Conservation (phyloP, 225 moss, liverwort and hornwort genomes). For the Marchantia polymorpha region DNA sequence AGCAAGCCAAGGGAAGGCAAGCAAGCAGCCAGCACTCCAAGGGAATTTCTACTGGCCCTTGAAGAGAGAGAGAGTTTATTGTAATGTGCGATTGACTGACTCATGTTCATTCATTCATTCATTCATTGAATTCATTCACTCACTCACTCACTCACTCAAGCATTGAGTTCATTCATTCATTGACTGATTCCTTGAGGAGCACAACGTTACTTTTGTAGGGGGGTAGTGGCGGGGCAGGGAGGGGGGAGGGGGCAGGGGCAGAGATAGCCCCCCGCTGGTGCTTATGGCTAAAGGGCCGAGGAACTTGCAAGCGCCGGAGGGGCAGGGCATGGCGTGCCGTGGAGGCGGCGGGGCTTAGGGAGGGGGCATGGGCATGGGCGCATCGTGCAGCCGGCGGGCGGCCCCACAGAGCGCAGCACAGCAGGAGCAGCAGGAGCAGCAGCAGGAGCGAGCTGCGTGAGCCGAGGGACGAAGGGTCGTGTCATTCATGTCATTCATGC, state of each 20-base stretch:
- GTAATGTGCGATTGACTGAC: background rate
- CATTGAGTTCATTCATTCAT: background rate
- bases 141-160: no score
- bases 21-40: background rate
- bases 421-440: background rate
- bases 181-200: background rate
- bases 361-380: background rate
- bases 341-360: background rate
- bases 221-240: background rate
- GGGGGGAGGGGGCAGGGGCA: background rate
- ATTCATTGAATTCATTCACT: background rate
- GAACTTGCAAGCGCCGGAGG: background rate
- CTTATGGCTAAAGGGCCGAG: background rate
- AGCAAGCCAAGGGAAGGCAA: no score
- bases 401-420: conserved; percentile 2
- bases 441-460: background rate
- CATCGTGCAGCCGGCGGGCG: conserved; percentile 1
- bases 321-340: background rate
- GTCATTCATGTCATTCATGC: background rate
- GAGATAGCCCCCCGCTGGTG: background rate
- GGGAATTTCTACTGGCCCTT: no score
- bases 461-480: background rate
- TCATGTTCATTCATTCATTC: background rate
- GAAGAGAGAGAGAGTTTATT: background rate
- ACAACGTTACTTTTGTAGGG: background rate